Conservation (phyloP, 2,329 filamentous ascomycete species). For the Arthroderma sp. region DNA sequence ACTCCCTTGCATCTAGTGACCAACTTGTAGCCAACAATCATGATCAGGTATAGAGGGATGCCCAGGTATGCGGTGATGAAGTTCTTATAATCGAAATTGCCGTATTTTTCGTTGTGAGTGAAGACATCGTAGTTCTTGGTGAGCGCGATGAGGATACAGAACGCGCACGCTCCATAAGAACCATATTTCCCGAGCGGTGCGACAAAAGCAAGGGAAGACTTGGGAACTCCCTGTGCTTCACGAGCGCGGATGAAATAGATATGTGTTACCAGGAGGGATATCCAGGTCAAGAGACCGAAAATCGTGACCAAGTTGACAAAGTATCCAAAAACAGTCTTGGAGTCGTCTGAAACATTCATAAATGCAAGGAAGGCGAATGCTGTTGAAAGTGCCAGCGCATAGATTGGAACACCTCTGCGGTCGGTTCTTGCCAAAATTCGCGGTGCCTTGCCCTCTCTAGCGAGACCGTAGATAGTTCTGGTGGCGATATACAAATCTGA, state of each 20-base stretch:
- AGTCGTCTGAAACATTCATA: constrained; percentile 27
- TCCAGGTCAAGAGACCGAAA: constrained; percentile 35
- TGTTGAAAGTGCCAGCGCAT: constrained; percentile 28
- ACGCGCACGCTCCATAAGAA: constrained; percentile 49
- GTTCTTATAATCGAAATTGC: constrained; percentile 36
- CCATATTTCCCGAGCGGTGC: constrained; percentile 39
- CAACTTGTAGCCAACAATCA: constrained; percentile 21
- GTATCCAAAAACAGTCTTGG: constrained; percentile 33
- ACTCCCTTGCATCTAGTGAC: constrained; percentile 12
- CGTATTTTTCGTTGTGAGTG: constrained; percentile 42
- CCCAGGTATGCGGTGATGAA: constrained; percentile 38
- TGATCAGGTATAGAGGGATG: constrained; percentile 27
- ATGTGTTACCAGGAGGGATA: constrained; percentile 33
- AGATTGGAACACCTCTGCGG: constrained; percentile 35
- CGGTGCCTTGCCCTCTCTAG: constrained; percentile 58
- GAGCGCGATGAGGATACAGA: constrained; percentile 51
- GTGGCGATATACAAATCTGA: constrained; percentile 51
- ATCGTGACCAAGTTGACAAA: constrained; percentile 34
- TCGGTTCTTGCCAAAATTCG: constrained; percentile 59
- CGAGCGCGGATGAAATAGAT: constrained; percentile 34
- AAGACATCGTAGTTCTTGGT: constrained; percentile 71
- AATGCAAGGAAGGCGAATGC: constrained; percentile 32
- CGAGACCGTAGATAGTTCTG: constrained; percentile 66
- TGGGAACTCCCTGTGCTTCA: constrained; percentile 24
- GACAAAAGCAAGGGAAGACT: constrained; percentile 28